Percentiles rank a stretch among this genome's conserved stretches.
Conservation (phyloP, 345 rosid species). For the Arabis hirsuta region DNA sequence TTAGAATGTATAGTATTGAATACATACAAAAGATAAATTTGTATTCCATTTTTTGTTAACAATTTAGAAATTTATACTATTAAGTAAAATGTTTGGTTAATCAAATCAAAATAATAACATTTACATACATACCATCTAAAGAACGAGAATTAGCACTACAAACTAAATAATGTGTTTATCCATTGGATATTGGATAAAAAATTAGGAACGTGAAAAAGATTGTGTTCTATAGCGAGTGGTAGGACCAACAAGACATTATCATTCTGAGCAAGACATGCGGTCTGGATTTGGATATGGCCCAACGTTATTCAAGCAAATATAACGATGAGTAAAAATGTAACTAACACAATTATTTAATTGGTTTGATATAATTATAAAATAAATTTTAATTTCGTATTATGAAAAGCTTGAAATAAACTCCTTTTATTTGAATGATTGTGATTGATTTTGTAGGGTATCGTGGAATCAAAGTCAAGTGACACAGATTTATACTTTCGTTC, state of each 20-base stretch:
- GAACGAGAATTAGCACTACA: no score
- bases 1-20: not conserved
- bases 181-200: conserved; percentile 1
- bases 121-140: no score
- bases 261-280: conserved; percentile 6
- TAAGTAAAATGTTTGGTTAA: no score
- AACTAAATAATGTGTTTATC: not conserved
- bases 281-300: conserved; percentile 20
- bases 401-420: not conserved
- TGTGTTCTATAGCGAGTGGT: conserved; percentile 12
- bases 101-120: no score
- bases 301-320: not conserved
- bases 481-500: not conserved
- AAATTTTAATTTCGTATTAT: no score
- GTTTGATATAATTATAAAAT: no score
- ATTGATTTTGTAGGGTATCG: conserved; percentile 16
- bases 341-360: not conserved
- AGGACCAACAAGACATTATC: conserved; percentile 20
- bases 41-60: no score
- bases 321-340: not conserved
- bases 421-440: conserved; percentile 3
- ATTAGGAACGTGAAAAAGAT: conserved; percentile 34
- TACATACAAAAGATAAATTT: no score
- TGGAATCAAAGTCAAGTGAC: conserved; percentile 25
- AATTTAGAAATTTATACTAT: no score